A percentile compares a stretch with the other conserved stretches of the same genome.
phyloP scores from a whole-genome alignment of 441 rosid species.

The Gossypium aridum region DNA sequence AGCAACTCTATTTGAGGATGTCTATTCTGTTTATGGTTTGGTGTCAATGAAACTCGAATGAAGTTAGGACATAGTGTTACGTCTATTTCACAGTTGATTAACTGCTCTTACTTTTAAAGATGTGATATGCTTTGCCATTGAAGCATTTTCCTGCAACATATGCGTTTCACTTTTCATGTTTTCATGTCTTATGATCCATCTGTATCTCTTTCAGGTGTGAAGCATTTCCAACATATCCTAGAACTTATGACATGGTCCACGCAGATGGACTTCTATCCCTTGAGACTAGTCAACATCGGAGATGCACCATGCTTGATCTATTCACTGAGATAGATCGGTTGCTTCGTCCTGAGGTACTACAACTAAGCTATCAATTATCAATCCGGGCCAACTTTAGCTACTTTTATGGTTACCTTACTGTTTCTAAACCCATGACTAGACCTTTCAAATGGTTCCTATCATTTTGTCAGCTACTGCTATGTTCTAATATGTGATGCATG shows the following conservation, averaged over 20 bases:
- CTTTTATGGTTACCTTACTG: not conserved
- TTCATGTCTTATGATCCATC: constrained; percentile 1
- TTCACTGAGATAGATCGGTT: constrained; percentile 83
- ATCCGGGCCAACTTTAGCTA: not conserved
- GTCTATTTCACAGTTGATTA: not conserved
- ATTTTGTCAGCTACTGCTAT: not conserved
- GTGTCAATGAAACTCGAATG: not conserved
- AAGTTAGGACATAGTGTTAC: not conserved
- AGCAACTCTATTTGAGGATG: not conserved
- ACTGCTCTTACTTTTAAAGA: not conserved
- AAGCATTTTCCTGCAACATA: not conserved
- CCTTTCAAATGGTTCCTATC: not conserved
- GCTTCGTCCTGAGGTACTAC: constrained; percentile 94
- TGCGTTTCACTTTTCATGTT: not conserved
- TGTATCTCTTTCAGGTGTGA: constrained; percentile 68
- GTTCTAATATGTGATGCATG: not conserved
- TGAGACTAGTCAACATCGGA: constrained; percentile 34
- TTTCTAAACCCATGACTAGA: not conserved
- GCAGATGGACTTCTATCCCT: constrained; percentile 78
- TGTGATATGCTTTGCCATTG: not conserved
- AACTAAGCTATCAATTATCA: not conserved
- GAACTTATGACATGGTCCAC: constrained; percentile 93
- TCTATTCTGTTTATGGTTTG: not conserved
- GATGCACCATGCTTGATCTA: constrained; percentile 56
- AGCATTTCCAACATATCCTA: constrained; percentile 90